These are phyloP conservation scores for Syncephalastrum monosporum DNA, from an alignment of 371 early-diverging fungal genomes.

Conservation along the genomic window DNA sequence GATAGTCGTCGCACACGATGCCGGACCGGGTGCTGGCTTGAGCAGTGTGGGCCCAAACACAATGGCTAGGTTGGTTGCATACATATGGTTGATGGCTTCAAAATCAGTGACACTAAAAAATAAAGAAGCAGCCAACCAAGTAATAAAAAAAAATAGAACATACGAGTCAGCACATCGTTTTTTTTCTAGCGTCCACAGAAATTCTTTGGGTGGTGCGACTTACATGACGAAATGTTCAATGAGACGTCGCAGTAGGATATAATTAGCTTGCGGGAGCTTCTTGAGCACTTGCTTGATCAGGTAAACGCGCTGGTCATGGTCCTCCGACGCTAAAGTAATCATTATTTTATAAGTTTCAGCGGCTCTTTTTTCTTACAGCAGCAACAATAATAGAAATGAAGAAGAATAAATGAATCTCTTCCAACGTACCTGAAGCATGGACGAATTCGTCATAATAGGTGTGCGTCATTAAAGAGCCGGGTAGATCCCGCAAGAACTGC, in stretches of 20 bases:
- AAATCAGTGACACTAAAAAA: slow-evolving; percentile 71
- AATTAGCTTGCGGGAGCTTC: slow-evolving; percentile 69
- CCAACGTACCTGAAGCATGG: slow-evolving; percentile 67
- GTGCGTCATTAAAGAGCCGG: slow-evolving; percentile 90
- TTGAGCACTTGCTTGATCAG: slow-evolving; percentile 74
- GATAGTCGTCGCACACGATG: slow-evolving; percentile 77
- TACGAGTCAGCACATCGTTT: not conserved
- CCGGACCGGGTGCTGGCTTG: slow-evolving; percentile 72
- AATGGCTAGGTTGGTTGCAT: slow-evolving; percentile 82
- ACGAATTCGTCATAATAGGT: slow-evolving; percentile 81
- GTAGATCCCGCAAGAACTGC: slow-evolving; percentile 90
- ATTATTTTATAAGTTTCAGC: slow-evolving; percentile 1
- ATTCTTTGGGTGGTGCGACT: slow-evolving; percentile 7
- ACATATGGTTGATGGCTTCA: slow-evolving; percentile 85
- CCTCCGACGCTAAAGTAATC: slow-evolving; percentile 53
- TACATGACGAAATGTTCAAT: slow-evolving; percentile 78
- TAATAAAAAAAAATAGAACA: slow-evolving; percentile 7
- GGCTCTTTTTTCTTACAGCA: slow-evolving; percentile 3
- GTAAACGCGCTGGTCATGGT: slow-evolving; percentile 78
- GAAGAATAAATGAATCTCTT: too few species aligned
- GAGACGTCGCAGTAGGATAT: slow-evolving; percentile 65
- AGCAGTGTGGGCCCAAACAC: slow-evolving; percentile 85
- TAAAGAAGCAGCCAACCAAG: not conserved
- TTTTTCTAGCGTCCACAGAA: not conserved
- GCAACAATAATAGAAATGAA: too few species aligned